These are phyloP conservation scores for Aspergillus leporis DNA, from an alignment of 495 filamentous ascomycete species.

Conservation along the genomic window DNA sequence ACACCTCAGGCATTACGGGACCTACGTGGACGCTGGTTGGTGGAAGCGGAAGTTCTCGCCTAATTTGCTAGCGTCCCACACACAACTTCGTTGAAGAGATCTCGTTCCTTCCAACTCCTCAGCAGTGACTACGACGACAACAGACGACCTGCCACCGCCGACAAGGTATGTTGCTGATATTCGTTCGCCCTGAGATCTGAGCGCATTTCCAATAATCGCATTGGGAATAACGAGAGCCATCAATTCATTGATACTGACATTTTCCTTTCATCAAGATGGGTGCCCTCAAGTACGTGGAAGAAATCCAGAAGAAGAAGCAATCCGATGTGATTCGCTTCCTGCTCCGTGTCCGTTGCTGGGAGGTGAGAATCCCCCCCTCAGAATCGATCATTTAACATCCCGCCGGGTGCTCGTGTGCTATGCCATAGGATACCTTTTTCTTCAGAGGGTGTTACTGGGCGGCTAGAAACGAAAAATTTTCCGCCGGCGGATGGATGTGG, in stretches of 20 bases:
- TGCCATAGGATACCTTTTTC: constrained; percentile 42
- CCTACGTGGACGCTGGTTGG: constrained; percentile 12
- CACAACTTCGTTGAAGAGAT: constrained; percentile 40
- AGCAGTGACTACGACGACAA: constrained; percentile 50
- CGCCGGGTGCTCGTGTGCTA: constrained; percentile 47
- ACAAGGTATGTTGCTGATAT: constrained; percentile 46
- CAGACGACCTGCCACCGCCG: constrained; percentile 48
- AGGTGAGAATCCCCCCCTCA: constrained; percentile 74
- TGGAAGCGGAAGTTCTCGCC: constrained; percentile 32
- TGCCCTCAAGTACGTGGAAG: constrained; percentile 98
- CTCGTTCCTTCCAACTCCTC: constrained; percentile 44
- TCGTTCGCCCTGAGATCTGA: not conserved
- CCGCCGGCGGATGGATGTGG: constrained; percentile 49
- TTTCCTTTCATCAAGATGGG: constrained; percentile 61
- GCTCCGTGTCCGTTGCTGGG: constrained; percentile 99
- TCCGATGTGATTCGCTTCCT: constrained; percentile 98
- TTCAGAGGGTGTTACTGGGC: constrained; percentile 35
- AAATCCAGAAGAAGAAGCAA: constrained; percentile 99
- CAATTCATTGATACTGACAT: constrained; percentile 16
- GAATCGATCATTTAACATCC: constrained; percentile 52
- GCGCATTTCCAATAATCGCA: not conserved
- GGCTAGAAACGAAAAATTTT: constrained; percentile 36
- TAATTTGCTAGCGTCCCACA: constrained; percentile 51
- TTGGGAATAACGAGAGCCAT: not conserved
- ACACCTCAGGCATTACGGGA: constrained; percentile 17